Base-by-base conservation (phyloP, 139 green algal genomes). In the Chlorella sp. region DNA sequence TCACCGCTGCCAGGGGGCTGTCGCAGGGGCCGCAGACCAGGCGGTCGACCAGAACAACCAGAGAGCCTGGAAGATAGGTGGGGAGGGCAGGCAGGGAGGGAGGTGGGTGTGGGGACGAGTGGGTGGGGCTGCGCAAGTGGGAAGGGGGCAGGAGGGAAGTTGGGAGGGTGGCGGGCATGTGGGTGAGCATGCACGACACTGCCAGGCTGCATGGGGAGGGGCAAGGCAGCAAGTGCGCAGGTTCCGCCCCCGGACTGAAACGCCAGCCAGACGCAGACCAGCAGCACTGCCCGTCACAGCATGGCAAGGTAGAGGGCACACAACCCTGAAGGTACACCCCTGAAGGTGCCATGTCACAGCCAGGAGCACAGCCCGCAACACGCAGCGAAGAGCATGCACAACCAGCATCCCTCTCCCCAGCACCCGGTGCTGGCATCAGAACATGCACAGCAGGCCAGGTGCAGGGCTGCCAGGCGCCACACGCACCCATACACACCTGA, bases 21-120 rank as follows among this genome's bases (percentile, higher is more conserved):
- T 79, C 76, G 60, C 87, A 79, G 42, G 68, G 71, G 42, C 88
- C 88, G 39, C 81, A 88, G 42, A 32, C 24, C 64, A 87, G 81
- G 7, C 53, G 53, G 66, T 37, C 26, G 4, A 91, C 80, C 5
- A 3, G 24, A 18, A 82, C 16, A 0, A 0, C 22, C 42, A 87
- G 88, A 14, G n/a, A 42, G n/a, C 88, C 81, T 88, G 42, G 48
- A 24, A 60, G 11, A 0, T 30, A 36, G 42, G 32, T 12, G 42
- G 75, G n/a, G 75, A 14, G 16, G 4, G 24, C 7, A 57, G 76
- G 34, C 16, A 28, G 76, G 76, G 5, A 28, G 76, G 37, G 19
- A 21, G 7, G 1, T 34, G 36, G 19, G 30, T 37, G 7, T 11
- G 75, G 26, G 30, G 26, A 28, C 21, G 71, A 16, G 71, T 2